Base-by-base conservation (phyloP, 306 rosid genomes). In the Styphnolobium japonicum region DNA sequence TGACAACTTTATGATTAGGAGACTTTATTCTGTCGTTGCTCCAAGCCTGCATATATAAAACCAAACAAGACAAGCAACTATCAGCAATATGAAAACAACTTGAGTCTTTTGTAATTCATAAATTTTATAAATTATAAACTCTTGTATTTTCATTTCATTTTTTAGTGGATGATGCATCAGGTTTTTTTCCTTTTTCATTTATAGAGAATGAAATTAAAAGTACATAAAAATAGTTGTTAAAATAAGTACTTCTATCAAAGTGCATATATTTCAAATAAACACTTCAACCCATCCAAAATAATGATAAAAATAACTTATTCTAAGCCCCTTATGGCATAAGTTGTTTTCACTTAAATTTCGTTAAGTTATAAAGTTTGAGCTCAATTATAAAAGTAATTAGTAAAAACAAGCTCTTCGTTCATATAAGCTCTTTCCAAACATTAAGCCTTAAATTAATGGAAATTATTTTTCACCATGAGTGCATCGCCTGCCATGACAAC, bases 401-500 rank as follows among this genome's bases (percentile, higher is more conserved):
- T 8, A 0, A 51, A 33, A 10, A 16, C 14, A 10, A 29, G 25
- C 16, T n/a, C 5, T 27, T 3, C 3, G 31, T 1, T 27, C 31
- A 27, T 3, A 42, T 12, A 10, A 5, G 16, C 1, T 16, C 11
- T 36, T 57, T 19, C 31, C 1, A 9, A 45, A 46, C 25, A 75
- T 43, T 10, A 18, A n/a, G 34, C 23, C 34, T 5, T 18, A 18
- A 60, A 27, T 9, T 25, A 29, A 51, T 57, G 0, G 33, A 61
- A 48, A 48, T 61, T 25, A 12, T n/a, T 68, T 68, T 84, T 51
- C 23, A 87, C 93, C 92, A 83, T 88, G 58, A 89, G 75, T 21
- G 87, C 98, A 76, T 93, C 98, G 0, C 98, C 97, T 0, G 98
- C 97, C 71, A 91, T 42, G 39, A 93, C 92, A 0, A 93, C 74